Percentiles rank a stretch among this genome's conserved stretches.
These are phyloP conservation scores for Penicillium concentricum DNA, from an alignment of 2,329 filamentous ascomycete genomes.

Conservation along the genomic window DNA sequence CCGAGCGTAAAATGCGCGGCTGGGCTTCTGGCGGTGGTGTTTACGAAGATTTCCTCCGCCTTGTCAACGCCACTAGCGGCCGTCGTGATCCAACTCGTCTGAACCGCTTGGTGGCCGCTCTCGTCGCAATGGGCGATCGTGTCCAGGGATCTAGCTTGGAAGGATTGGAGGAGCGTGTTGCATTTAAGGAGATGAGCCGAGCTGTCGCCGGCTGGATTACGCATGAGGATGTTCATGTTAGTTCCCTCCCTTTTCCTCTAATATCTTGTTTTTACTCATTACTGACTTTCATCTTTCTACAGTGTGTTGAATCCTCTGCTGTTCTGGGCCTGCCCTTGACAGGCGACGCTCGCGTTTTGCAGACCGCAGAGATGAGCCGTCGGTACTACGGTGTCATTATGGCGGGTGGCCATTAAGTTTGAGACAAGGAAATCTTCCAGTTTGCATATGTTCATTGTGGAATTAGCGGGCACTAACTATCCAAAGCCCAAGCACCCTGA, in stretches of 20 bases:
- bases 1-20: constrained; percentile 61
- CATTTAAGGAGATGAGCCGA: constrained; percentile 77
- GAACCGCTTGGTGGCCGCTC: constrained; percentile 50
- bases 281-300: constrained; percentile 8
- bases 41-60: constrained; percentile 64
- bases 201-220: constrained; percentile 67
- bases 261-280: background rate
- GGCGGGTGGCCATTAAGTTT: constrained; percentile 44
- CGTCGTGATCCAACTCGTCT: constrained; percentile 44
- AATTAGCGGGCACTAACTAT: background rate
- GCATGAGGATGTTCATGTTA: constrained; percentile 59
- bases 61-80: constrained; percentile 44
- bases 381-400: constrained; percentile 67
- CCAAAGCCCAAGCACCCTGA: background rate
- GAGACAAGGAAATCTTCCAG: background rate
- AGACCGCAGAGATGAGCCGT: constrained; percentile 68
- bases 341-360: constrained; percentile 68
- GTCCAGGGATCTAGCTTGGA: constrained; percentile 53
- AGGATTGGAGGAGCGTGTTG: constrained; percentile 63
- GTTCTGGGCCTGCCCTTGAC: constrained; percentile 55
- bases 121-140: constrained; percentile 42
- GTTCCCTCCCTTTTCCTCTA: constrained; percentile 23
- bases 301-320: constrained; percentile 38
- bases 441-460: background rate
- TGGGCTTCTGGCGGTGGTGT: constrained; percentile 81